Conservation (phyloP, 2,329 filamentous ascomycete genomes). For the Scolecobasidium constrictum region DNA sequence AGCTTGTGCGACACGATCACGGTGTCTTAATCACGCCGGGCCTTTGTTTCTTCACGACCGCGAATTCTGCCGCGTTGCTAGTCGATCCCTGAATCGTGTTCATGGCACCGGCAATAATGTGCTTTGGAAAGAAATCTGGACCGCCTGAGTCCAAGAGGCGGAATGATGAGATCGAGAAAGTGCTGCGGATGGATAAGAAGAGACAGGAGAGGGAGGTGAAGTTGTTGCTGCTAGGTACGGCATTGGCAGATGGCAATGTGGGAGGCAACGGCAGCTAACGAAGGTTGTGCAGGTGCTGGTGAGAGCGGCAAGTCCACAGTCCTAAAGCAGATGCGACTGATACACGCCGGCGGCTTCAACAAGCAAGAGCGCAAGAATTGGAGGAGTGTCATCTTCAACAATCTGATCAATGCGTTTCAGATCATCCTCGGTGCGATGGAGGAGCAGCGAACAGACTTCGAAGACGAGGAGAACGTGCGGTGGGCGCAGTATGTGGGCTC, state of each 20-base stretch:
- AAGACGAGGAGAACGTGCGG: slow-evolving; percentile 69
- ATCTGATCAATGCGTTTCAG: slow-evolving; percentile 85
- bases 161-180: slow-evolving; percentile 70
- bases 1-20: no score
- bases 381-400: slow-evolving; percentile 91
- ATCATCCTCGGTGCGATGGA: slow-evolving; percentile 86
- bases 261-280: slow-evolving; percentile 7
- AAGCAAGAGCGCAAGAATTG: slow-evolving; percentile 85
- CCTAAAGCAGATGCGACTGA: slow-evolving; percentile 97
- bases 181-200: slow-evolving; percentile 81
- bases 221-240: slow-evolving; percentile 77
- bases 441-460: slow-evolving; percentile 69
- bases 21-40: no score
- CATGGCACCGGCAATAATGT: slow-evolving; percentile 31
- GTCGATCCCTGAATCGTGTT: no score
- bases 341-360: slow-evolving; percentile 86
- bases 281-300: slow-evolving; percentile 60
- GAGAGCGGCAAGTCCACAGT: slow-evolving; percentile 96
- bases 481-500: slow-evolving; percentile 54
- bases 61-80: no score
- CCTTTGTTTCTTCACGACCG: no score
- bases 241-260: neutral
- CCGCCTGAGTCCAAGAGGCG: slow-evolving; percentile 33
- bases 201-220: slow-evolving; percentile 80
- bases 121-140: slow-evolving; percentile 39